phyloP scores from a whole-genome alignment of 1,139 yeast species.

The Blastobotrys arbuscula region DNA sequence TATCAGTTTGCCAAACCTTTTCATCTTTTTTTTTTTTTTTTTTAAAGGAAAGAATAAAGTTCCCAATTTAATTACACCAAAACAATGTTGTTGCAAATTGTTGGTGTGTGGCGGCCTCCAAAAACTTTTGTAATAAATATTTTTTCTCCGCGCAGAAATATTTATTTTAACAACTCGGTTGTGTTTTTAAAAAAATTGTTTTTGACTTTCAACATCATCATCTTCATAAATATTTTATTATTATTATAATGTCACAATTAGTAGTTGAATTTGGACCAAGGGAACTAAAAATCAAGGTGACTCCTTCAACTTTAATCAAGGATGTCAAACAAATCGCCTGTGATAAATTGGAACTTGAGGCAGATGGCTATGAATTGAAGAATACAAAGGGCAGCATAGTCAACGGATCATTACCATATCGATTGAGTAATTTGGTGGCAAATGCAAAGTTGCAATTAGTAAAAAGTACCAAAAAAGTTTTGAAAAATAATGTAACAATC shows the following conservation, averaged over 20 bases:
- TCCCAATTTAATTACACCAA: no score
- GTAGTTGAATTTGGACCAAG: slow-evolving; percentile 22
- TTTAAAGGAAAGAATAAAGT: no score
- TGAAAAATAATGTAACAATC: slow-evolving; percentile 19
- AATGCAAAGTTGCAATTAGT: slow-evolving; percentile 29
- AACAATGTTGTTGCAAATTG: no score
- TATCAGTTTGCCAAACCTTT: not conserved
- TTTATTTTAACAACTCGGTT: no score
- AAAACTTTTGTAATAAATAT: not conserved
- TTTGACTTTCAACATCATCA: not conserved
- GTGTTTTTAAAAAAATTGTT: no score
- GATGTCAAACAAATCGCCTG: slow-evolving; percentile 28
- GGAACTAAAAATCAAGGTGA: slow-evolving; percentile 24
- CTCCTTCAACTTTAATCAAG: slow-evolving; percentile 25
- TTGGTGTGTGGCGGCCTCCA: no score
- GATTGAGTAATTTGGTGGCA: slow-evolving; percentile 27
- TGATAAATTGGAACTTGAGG: slow-evolving; percentile 20
- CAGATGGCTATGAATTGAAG: slow-evolving; percentile 23
- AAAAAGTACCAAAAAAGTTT: slow-evolving; percentile 15
- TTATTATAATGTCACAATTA: slow-evolving; percentile 14
- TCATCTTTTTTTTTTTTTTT: no score
- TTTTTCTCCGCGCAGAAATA: not conserved
- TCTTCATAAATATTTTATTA: not conserved
- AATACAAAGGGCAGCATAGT: slow-evolving; percentile 17
- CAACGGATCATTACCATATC: slow-evolving; percentile 25